phyloP scores from a whole-genome alignment of 257 asterid genomes.

The Thymus mandschuricus region DNA sequence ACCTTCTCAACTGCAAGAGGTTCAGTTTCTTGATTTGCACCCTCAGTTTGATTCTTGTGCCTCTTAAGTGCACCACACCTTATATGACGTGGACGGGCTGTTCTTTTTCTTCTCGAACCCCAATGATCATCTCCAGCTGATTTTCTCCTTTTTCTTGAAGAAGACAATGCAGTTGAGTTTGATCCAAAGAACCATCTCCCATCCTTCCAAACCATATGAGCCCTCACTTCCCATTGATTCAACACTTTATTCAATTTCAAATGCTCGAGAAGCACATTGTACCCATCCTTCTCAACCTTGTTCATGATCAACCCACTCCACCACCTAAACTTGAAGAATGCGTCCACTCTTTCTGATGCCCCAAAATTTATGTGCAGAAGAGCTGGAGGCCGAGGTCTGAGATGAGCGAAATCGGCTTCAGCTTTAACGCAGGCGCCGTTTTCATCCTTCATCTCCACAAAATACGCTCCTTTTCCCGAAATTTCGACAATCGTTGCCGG shows the following conservation, averaged over 20 bases:
- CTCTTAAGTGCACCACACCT: not conserved
- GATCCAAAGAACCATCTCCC: constrained; percentile 55
- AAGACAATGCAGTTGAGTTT: not conserved
- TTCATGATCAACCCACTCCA: constrained; percentile 57
- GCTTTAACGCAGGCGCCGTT: constrained; percentile 21
- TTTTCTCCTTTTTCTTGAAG: no score
- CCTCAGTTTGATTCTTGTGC: not conserved
- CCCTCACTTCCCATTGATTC: constrained; percentile 52
- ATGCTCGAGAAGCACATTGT: constrained; percentile 49
- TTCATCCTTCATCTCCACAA: constrained; percentile 45
- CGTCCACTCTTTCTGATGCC: constrained; percentile 64
- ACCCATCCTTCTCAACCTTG: constrained; percentile 50
- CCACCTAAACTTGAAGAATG: constrained; percentile 54
- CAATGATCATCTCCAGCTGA: no score
- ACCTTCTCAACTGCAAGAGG: not conserved
- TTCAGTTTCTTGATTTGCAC: not conserved
- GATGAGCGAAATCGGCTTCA: constrained; percentile 40
- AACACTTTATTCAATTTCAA: constrained; percentile 40
- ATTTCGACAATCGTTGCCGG: constrained; percentile 45
- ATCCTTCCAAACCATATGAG: constrained; percentile 75
- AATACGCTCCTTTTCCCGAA: constrained; percentile 42
- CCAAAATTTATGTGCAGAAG: constrained; percentile 41
- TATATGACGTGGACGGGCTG: not conserved
- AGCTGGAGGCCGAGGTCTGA: constrained; percentile 73
- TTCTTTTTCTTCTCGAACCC: not conserved